phyloP scores from a whole-genome alignment of 352 stramenopile species.

The Pythium brachiatum region DNA sequence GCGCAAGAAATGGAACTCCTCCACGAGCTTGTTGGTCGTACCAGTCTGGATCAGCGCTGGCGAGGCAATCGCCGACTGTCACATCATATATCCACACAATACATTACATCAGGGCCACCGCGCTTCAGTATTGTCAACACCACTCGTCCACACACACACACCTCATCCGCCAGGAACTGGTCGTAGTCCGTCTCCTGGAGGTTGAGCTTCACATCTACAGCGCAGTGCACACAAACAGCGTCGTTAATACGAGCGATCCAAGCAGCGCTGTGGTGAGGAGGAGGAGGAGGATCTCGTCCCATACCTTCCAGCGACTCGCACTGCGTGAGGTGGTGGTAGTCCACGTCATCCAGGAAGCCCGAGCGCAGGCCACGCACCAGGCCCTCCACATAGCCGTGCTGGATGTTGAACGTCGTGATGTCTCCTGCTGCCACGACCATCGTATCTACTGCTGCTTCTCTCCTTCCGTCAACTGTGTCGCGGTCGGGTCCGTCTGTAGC shows the following conservation, averaged over 20 bases:
- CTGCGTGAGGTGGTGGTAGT: constrained; percentile 89
- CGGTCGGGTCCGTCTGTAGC: background rate
- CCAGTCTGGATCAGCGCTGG: constrained; percentile 78
- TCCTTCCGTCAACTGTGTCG: background rate
- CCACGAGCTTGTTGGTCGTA: constrained; percentile 89
- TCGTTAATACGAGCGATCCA: background rate
- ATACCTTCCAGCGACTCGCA: constrained; percentile 89
- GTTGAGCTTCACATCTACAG: constrained; percentile 91
- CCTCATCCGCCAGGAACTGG: constrained; percentile 94
- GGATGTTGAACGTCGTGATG: constrained; percentile 97
- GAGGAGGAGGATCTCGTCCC: background rate
- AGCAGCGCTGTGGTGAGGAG: background rate
- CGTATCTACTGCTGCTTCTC: constrained; percentile 1
- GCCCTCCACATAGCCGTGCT: constrained; percentile 97
- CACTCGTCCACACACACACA: constrained; percentile 14
- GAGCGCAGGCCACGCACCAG: constrained; percentile 96
- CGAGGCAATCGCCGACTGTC: constrained; percentile 60
- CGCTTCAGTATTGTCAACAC: background rate
- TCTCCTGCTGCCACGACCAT: constrained; percentile 80
- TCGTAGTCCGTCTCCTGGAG: constrained; percentile 98
- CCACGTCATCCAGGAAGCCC: constrained; percentile 85
- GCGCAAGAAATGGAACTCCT: constrained; percentile 97
- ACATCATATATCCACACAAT: background rate
- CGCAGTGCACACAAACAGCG: background rate
- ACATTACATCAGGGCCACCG: constrained; percentile 19